Conservation (phyloP, 768 basidiomycete genomes). For the Pleurotus citrinopileatus region DNA sequence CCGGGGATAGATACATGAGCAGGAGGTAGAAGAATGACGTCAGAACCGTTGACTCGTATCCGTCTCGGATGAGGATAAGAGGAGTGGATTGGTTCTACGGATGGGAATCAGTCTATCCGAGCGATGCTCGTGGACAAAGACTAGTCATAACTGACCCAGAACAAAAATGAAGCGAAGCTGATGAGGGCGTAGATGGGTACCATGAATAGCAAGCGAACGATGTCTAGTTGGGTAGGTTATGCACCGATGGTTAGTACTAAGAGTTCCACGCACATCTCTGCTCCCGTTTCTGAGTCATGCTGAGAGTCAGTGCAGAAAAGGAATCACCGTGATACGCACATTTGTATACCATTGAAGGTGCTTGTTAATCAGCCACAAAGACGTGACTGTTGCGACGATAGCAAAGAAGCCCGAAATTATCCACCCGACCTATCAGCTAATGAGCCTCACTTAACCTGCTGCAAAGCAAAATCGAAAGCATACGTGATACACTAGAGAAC, state of each 20-base stretch:
- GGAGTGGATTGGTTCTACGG: constrained; percentile 70
- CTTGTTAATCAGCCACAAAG: constrained; percentile 72
- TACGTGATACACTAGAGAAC: constrained; percentile 54
- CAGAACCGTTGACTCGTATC: constrained; percentile 74
- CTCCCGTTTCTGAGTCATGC: constrained; percentile 56
- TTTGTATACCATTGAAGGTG: constrained; percentile 74
- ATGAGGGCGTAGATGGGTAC: constrained; percentile 72
- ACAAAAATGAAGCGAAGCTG: constrained; percentile 66
- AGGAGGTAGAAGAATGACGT: constrained; percentile 80
- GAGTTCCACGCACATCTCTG: constrained; percentile 51
- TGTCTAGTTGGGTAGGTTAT: constrained; percentile 39
- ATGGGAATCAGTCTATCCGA: constrained; percentile 5
- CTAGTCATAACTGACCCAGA: constrained; percentile 49
- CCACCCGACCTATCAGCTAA: constrained; percentile 59
- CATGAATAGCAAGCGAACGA: constrained; percentile 75
- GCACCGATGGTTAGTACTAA: neutral
- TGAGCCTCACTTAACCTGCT: too few relatives aligned
- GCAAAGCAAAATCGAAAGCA: constrained; percentile 14
- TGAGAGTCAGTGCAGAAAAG: neutral
- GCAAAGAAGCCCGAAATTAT: constrained; percentile 61
- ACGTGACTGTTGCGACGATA: constrained; percentile 49
- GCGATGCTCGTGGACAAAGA: neutral
- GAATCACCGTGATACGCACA: too few relatives aligned
- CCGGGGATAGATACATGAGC: constrained; percentile 64
- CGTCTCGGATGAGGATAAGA: constrained; percentile 65